Percentiles rank a stretch among this genome's conserved stretches.
Evolutionary conservation across 2,329 filamentous ascomycete genomes (phyloP).

Genomic region (Trichoderma koningii): DNA sequence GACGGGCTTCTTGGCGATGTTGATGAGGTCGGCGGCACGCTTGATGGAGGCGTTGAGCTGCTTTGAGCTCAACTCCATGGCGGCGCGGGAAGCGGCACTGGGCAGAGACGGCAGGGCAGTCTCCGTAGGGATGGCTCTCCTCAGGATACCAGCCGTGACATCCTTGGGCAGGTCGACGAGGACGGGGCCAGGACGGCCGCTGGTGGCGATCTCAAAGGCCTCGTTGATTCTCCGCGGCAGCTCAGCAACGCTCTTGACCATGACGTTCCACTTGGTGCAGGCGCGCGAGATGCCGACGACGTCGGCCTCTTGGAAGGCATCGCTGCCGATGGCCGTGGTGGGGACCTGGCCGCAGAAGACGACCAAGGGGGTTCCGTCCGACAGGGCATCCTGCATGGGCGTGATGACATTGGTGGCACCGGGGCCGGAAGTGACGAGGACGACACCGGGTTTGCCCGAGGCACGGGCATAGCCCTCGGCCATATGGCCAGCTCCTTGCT

Average conservation of each 20-base stretch:
- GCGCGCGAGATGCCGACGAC: slow-evolving; percentile 89
- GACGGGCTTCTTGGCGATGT: slow-evolving; percentile 87
- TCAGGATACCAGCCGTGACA: slow-evolving; percentile 81
- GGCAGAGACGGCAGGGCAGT: slow-evolving; percentile 76
- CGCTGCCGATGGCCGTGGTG: slow-evolving; percentile 86
- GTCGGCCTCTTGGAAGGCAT: slow-evolving; percentile 97
- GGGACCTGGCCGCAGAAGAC: slow-evolving; percentile 94
- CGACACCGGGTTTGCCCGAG: slow-evolving; percentile 93
- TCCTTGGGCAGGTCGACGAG: slow-evolving; percentile 97
- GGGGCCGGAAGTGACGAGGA: slow-evolving; percentile 93
- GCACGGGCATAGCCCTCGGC: slow-evolving; percentile 95
- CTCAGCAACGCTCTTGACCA: slow-evolving; percentile 95
- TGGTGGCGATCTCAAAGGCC: slow-evolving; percentile 96
- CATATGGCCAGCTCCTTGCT: slow-evolving; percentile 98
- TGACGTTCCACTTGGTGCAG: slow-evolving; percentile 98
- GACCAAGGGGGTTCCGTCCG: slow-evolving; percentile 92
- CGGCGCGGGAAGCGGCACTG: slow-evolving; percentile 81
- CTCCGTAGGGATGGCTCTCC: slow-evolving; percentile 77
- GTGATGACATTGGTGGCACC: slow-evolving; percentile 97
- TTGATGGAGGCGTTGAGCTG: slow-evolving; percentile 73
- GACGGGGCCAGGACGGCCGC: slow-evolving; percentile 88
- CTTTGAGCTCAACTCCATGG: slow-evolving; percentile 69
- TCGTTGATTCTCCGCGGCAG: slow-evolving; percentile 93
- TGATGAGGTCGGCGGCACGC: slow-evolving; percentile 80
- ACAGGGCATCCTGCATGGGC: slow-evolving; percentile 92